Percentiles rank a stretch among this genome's conserved stretches.
Conservation (phyloP, 495 filamentous ascomycete genomes). For the Cercophora scortea region DNA sequence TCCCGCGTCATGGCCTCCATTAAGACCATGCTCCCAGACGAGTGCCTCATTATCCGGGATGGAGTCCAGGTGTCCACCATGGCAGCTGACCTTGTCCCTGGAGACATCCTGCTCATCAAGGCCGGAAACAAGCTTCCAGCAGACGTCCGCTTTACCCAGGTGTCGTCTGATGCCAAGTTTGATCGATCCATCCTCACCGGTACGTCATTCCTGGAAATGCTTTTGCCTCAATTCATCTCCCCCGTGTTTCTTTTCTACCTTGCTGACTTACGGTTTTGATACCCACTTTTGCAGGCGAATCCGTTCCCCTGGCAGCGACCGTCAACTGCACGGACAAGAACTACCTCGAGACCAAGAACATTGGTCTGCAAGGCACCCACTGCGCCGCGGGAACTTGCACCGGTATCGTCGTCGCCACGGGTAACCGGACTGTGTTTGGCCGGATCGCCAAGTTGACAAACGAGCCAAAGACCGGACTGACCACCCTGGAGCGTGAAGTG, state of each 20-base stretch:
- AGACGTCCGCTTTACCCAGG: conserved; percentile 57
- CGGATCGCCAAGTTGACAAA: conserved; percentile 62
- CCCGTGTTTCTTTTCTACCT: neutral
- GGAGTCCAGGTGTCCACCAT: conserved; percentile 38
- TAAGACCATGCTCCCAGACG: conserved; percentile 59
- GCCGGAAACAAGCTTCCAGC: conserved; percentile 63
- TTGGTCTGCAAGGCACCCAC: conserved; percentile 65
- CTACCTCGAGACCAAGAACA: conserved; percentile 65
- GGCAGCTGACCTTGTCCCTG: conserved; percentile 56
- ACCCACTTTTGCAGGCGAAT: conserved; percentile 40
- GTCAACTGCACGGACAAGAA: conserved; percentile 58
- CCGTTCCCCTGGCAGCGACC: conserved; percentile 51
- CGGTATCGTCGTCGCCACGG: conserved; percentile 53
- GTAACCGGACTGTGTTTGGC: conserved; percentile 55
- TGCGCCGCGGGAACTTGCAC: conserved; percentile 58
- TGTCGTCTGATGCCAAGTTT: conserved; percentile 59
- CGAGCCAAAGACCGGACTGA: conserved; percentile 51
- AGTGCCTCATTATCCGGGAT: conserved; percentile 55
- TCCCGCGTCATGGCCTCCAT: conserved; percentile 59
- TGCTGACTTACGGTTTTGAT: neutral
- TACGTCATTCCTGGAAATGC: conserved; percentile 14
- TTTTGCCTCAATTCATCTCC: neutral
- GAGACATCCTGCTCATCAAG: conserved; percentile 55
- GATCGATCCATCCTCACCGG: conserved; percentile 66
- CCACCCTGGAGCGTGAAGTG: conserved; percentile 62